phyloP scores from a whole-genome alignment of 208 protist species.

The Strigomonas oncopelti region DNA sequence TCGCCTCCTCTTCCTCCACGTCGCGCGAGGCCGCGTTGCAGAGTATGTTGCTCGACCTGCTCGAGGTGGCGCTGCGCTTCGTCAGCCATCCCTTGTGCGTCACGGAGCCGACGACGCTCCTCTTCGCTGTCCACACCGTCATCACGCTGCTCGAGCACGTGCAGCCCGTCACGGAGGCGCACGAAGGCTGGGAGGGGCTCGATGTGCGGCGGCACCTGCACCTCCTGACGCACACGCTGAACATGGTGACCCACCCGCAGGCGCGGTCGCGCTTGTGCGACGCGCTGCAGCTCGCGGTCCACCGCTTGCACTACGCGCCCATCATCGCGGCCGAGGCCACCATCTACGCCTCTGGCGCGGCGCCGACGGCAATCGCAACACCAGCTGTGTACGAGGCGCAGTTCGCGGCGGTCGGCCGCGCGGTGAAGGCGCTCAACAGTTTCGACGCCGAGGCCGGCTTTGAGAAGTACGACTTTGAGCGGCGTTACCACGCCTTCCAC shows the following conservation, averaged over 20 bases:
- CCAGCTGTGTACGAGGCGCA: slow-evolving; percentile 30
- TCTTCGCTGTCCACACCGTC: slow-evolving; percentile 29
- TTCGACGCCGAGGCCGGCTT: slow-evolving; percentile 54
- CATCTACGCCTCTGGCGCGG: not conserved
- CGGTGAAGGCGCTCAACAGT: slow-evolving; percentile 71
- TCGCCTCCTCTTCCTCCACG: slow-evolving; percentile 1
- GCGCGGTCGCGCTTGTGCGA: slow-evolving; percentile 63
- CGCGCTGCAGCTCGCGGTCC: slow-evolving; percentile 26
- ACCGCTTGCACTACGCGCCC: slow-evolving; percentile 20
- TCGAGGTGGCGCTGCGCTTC: slow-evolving; percentile 82
- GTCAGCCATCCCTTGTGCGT: slow-evolving; percentile 73
- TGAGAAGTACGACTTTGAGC: slow-evolving; percentile 83
- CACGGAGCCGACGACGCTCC: slow-evolving; percentile 45
- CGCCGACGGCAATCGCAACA: not conserved
- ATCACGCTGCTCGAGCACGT: slow-evolving; percentile 15
- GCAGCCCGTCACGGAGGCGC: slow-evolving; percentile 20
- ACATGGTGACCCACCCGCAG: slow-evolving; percentile 67
- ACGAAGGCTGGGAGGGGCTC: slow-evolving; percentile 28
- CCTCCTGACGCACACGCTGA: slow-evolving; percentile 73
- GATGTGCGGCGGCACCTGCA: slow-evolving; percentile 47
- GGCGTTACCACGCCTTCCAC: slow-evolving; percentile 82
- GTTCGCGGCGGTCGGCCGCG: slow-evolving; percentile 54
- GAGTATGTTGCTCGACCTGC: slow-evolving; percentile 56
- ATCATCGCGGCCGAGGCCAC: not conserved
- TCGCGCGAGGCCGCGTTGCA: slow-evolving; percentile 6